These are phyloP conservation scores for Neoascochyta sp. DNA, from an alignment of 2,329 filamentous ascomycete species.

Conservation along the genomic window DNA sequence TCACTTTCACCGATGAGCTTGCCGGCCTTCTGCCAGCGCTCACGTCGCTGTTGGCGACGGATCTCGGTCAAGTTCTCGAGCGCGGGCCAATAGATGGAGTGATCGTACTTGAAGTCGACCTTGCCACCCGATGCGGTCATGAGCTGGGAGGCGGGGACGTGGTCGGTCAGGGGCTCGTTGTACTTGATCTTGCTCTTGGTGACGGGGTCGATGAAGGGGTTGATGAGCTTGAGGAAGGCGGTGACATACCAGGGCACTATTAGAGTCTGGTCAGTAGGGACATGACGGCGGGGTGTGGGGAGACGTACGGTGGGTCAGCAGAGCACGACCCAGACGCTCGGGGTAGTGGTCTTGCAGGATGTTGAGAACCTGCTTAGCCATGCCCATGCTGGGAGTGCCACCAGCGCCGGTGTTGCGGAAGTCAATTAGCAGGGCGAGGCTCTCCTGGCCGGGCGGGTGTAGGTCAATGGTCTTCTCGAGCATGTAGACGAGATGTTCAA, in stretches of 20 bases:
- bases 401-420: conserved; percentile 77
- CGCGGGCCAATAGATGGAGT: conserved; percentile 83
- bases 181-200: conserved; percentile 96
- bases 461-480: conserved; percentile 84
- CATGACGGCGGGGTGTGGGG: background rate
- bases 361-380: conserved; percentile 77
- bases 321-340: conserved; percentile 79
- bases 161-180: conserved; percentile 83
- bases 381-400: conserved; percentile 70
- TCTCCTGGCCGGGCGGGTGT: conserved; percentile 84
- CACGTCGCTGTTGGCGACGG: conserved; percentile 58
- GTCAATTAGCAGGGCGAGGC: conserved; percentile 81
- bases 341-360: conserved; percentile 97
- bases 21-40: conserved; percentile 76
- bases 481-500: conserved; percentile 95
- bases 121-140: conserved; percentile 75
- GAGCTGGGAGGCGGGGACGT: conserved; percentile 78
- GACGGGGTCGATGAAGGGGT: conserved; percentile 90
- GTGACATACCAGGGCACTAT: conserved; percentile 84
- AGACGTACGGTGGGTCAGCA: conserved; percentile 78
- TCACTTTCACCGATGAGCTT: conserved; percentile 83
- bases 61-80: conserved; percentile 67
- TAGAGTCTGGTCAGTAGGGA: conserved; percentile 4
- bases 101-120: conserved; percentile 88
- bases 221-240: conserved; percentile 95